A percentile compares a stretch with the other conserved stretches of the same genome.
phyloP scores from a whole-genome alignment of 1,284 basidiomycete species.

The Laetiporus sulphureus region DNA sequence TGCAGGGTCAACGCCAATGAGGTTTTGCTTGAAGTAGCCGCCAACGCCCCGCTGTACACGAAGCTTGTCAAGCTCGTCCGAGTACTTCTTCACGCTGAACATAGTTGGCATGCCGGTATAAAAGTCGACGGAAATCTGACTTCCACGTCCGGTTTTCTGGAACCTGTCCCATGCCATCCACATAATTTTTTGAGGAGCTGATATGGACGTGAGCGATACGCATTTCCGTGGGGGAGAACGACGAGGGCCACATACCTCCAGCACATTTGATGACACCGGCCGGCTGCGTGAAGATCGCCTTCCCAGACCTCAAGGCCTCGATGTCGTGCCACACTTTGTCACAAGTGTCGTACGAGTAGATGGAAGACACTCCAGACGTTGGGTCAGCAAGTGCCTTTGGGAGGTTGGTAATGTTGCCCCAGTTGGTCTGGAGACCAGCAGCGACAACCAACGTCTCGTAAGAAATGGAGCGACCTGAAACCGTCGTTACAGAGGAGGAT shows the following conservation, averaged over 20 bases:
- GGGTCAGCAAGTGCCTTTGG: constrained; percentile 73
- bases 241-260: constrained; percentile 53
- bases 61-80: constrained; percentile 76
- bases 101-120: constrained; percentile 92
- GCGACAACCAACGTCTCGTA: constrained; percentile 92
- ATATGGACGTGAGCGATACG: neutral
- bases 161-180: constrained; percentile 91
- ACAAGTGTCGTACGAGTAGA: constrained; percentile 85
- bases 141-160: constrained; percentile 48
- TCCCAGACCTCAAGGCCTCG: constrained; percentile 67
- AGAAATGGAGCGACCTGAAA: constrained; percentile 62
- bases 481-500: constrained; percentile 67
- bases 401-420: constrained; percentile 74
- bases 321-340: constrained; percentile 86
- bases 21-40: constrained; percentile 80
- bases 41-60: constrained; percentile 77
- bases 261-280: constrained; percentile 94
- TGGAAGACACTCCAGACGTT: constrained; percentile 82
- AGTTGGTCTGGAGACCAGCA: constrained; percentile 84
- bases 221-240: neutral
- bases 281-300: constrained; percentile 95
- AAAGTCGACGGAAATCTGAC: constrained; percentile 71
- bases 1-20: constrained; percentile 65
- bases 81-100: constrained; percentile 92
- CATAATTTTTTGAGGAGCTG: constrained; percentile 90